Evolutionary conservation across 2,329 filamentous ascomycete genomes (phyloP).

Genomic region (Iodosphaeria phyllophila): DNA sequence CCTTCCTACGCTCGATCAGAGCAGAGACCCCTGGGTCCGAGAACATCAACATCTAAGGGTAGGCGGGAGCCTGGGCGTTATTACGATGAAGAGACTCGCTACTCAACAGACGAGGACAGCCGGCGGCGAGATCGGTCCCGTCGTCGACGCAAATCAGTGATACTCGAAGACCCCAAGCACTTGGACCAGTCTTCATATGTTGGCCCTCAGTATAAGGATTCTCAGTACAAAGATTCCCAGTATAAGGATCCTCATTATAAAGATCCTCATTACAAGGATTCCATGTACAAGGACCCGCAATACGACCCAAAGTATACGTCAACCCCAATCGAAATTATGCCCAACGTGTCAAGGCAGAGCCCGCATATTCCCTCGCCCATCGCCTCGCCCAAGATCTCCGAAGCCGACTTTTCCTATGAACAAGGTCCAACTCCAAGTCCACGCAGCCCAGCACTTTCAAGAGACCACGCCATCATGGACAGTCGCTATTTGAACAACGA

Average conservation of each 20-base stretch:
- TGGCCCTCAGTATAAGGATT: no score
- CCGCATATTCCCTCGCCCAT: constrained; percentile 9
- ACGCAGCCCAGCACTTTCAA: constrained; percentile 12
- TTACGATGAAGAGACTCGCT: constrained; percentile 7
- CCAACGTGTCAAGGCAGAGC: no score
- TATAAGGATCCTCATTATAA: no score
- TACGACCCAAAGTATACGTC: no score
- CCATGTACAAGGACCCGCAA: no score
- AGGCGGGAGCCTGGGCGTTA: constrained; percentile 6
- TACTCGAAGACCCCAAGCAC: constrained; percentile 6
- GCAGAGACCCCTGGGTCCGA: constrained; percentile 8
- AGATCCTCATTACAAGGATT: no score
- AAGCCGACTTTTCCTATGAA: constrained; percentile 5
- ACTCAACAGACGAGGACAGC: constrained; percentile 11
- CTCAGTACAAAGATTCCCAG: no score
- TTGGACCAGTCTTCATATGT: no score
- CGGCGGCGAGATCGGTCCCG: constrained; percentile 5
- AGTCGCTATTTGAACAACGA: constrained; percentile 5
- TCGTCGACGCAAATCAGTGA: constrained; percentile 8
- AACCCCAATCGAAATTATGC: no score
- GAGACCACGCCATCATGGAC: constrained; percentile 7
- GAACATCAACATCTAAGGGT: constrained; percentile 7
- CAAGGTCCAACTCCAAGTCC: constrained; percentile 6
- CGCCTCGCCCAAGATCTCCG: constrained; percentile 9
- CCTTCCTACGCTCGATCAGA: constrained; percentile 7